Conservation (phyloP, 2,329 filamentous ascomycete species). For the Blastomyces emzantsi region DNA sequence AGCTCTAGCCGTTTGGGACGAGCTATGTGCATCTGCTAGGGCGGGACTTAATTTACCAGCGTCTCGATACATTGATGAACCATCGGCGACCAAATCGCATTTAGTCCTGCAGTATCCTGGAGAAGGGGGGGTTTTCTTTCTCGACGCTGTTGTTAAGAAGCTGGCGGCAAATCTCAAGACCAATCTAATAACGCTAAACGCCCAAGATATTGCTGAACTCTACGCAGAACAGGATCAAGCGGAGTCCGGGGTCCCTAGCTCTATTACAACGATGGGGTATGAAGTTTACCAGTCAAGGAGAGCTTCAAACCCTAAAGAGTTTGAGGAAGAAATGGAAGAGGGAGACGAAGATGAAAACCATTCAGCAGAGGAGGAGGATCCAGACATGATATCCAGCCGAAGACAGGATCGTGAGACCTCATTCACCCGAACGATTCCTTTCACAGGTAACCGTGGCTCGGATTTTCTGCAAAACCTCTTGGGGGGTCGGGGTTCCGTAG, state of each 20-base stretch:
- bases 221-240: conserved; percentile 34
- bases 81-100: conserved; percentile 46
- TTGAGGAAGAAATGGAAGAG: conserved; percentile 38
- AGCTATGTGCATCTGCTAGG: conserved; percentile 43
- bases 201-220: conserved; percentile 39
- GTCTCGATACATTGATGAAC: conserved; percentile 36
- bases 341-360: conserved; percentile 37
- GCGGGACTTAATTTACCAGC: conserved; percentile 41
- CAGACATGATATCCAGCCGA: conserved; percentile 19
- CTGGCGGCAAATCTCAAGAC: conserved; percentile 50
- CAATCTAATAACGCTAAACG: conserved; percentile 37
- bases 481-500: conserved; percentile 13
- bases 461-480: conserved; percentile 14
- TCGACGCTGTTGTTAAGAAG: conserved; percentile 55
- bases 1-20: conserved; percentile 36
- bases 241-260: conserved; percentile 26
- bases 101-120: conserved; percentile 52
- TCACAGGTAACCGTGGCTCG: conserved; percentile 6
- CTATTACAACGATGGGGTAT: conserved; percentile 43
- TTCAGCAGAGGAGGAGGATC: conserved; percentile 24
- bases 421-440: conserved; percentile 14
- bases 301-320: conserved; percentile 27
- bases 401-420: conserved; percentile 13
- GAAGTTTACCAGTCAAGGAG: conserved; percentile 41
- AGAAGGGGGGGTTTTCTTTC: conserved; percentile 44